Evolutionary conservation across 305 asterid genomes (phyloP).

Genomic region (Solanum hybrid): DNA sequence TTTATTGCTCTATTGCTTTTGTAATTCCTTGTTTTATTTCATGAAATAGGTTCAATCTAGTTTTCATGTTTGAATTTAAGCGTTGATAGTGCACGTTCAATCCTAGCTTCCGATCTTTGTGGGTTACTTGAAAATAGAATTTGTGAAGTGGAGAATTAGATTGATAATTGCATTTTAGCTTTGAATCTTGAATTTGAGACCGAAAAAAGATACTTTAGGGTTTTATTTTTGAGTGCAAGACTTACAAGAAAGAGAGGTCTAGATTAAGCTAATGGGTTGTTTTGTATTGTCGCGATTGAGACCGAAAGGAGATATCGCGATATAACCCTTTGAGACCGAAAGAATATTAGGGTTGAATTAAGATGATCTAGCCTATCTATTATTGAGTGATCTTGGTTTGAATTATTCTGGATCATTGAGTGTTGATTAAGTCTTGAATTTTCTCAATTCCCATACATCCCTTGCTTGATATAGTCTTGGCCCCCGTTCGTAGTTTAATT

Average conservation of each 20-base stretch:
- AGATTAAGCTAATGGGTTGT: neutral
- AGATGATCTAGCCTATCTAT: neutral
- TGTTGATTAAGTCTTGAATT: neutral
- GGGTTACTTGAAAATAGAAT: neutral
- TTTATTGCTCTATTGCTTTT: no score
- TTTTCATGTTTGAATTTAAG: no score
- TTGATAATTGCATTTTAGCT: no score
- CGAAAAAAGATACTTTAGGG: neutral
- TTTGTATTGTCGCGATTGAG: neutral
- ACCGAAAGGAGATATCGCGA: neutral
- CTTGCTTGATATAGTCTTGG: neutral
- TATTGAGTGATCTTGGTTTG: neutral
- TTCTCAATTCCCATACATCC: neutral
- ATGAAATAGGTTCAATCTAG: neutral
- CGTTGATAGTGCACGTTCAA: neutral
- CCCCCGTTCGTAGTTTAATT: neutral
- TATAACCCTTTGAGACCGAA: neutral
- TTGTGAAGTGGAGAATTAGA: neutral
- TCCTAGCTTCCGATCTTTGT: neutral
- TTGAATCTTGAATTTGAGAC: neutral
- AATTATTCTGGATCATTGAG: neutral
- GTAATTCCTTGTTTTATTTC: neutral
- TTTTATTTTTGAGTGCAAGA: neutral
- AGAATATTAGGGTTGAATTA: neutral
- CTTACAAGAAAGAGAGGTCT: neutral